Evolutionary conservation across 1,284 basidiomycete species (phyloP), one percentile per base, ranked within the genome.

Genomic region (Malassezia globosa): DNA sequence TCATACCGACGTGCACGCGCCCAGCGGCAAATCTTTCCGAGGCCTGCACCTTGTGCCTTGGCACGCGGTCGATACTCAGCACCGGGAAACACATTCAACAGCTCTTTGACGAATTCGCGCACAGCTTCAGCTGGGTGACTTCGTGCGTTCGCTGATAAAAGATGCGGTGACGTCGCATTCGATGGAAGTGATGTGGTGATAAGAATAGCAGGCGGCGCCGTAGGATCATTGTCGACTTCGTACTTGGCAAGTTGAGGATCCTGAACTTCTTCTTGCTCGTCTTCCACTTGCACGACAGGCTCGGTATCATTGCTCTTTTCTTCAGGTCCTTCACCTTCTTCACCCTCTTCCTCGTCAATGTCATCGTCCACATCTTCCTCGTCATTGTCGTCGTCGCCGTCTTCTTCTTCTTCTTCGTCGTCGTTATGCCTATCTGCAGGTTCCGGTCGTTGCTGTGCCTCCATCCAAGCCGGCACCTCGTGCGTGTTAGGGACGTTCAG

Each of bases 11-110:
- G 76, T 41, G 82, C 83, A 4, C 84, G 82, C 18, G 89, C 88
- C 94, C 94, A 97, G 1, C 83, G 81, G 29, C 90, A 87, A 60
- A 99, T 88, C 60, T 83, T 79, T 1, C 89, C 89, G 56, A 97
- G 77, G 74, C 95, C 90, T 62, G 87, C 96, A 1, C 88, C 87
- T 59, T 87, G 85, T 1, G 88, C 87, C 71, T 87, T 89, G 64
- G 86, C 85, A 48, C 94, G 76, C 52, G 83, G 80, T 41, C 90
- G 82, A 67, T 94, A 88, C 69, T 97, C 87, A 1, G 87, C 87
- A 5, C 94, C 94, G 23, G 94, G 92, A 64, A 97, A 87, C 31
- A 99, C 77, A 5, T 82, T 84, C 24, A 86, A 83, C 8, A 97
- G 74, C 72, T 97, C 92, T 56, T 88, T 27, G 84, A 83, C 11